Conservation (phyloP, 2,329 filamentous ascomycete genomes). For the Pseudogymnoascus sp. region DNA sequence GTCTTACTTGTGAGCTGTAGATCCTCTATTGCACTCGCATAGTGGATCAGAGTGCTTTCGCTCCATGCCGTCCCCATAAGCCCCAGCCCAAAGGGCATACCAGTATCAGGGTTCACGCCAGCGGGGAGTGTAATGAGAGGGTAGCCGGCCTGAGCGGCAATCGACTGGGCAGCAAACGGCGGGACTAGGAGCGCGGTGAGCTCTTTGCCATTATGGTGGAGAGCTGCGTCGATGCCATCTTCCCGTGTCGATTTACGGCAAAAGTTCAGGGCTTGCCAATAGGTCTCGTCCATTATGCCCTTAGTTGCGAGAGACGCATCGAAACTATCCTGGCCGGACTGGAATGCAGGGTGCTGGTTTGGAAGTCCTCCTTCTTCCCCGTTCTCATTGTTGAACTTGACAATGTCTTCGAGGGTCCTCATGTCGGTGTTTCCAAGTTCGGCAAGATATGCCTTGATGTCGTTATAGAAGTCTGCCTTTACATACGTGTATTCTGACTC, state of each 20-base stretch:
- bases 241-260: background rate
- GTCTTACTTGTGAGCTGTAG: conserved; percentile 35
- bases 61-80: background rate
- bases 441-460: background rate
- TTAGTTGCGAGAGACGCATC: conserved; percentile 48
- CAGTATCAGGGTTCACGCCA: background rate
- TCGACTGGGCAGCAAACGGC: too few relatives aligned
- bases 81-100: background rate
- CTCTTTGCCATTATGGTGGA: background rate
- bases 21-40: conserved; percentile 1
- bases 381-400: conserved; percentile 3
- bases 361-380: conserved; percentile 4
- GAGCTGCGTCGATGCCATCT: background rate
- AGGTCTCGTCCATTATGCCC: conserved; percentile 46
- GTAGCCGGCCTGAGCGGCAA: conserved; percentile 3
- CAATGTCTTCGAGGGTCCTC: conserved; percentile 1
- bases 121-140: background rate
- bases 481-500: background rate
- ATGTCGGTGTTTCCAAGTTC: conserved; percentile 3
- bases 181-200: too few relatives aligned
- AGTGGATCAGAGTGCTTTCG: background rate
- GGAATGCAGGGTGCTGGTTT: conserved; percentile 13
- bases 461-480: conserved; percentile 7
- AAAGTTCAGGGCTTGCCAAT: background rate
- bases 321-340: conserved; percentile 15